Base-by-base conservation (phyloP, 169 alveolate genomes). In the Eimeria necatrix region DNA sequence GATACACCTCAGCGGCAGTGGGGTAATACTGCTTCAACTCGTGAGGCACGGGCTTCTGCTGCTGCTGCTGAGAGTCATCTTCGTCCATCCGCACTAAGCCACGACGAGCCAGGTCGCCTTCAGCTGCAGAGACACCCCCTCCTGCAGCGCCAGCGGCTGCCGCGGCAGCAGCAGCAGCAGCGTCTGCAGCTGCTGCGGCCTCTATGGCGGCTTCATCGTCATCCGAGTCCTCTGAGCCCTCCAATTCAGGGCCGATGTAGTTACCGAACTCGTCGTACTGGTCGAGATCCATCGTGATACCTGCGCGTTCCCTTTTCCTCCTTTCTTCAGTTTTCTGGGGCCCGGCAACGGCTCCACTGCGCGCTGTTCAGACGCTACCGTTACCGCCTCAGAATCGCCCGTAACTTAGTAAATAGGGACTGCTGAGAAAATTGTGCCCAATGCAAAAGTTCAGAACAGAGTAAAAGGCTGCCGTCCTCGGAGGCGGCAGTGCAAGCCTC, bases 221-320 rank as follows among this genome's bases (percentile, higher is more conserved):
- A 49, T 96, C 98, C 48, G 96, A 98, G 18, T 97, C 98, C 24
- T 93, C 98, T 9, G 49, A 51, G 46, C 81, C 96, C 24, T 95
- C 97, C 48, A 97, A 96, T 81, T 97, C 99, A 74, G 98, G 99
- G 46, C 99, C 99, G 59, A 99, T 98, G 95, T 99, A 99, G 97
- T 99, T 99, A 32, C 99, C 99, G 91, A 99, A 99, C 97, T 99
- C 99, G 91, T 99, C 99, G 96, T 99, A 99, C 95, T 99, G 91
- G 52, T 90, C 94, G 93, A 92, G 95, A 87, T 93, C 94, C 93
- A 84, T 86, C 93, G 41, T 89, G 41, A 14, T 26, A 18, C 68
- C 68, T 56, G 68, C 22, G 10, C 1, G 41, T 12, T 24, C 2
- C 46, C 32, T 14, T n/a, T 26, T 8, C 12, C 49, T 22, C 6